Evolutionary conservation across 1,284 basidiomycete species (phyloP), one percentile per base, ranked within the genome.

Genomic region (Microstroma glucosiphilum): DNA sequence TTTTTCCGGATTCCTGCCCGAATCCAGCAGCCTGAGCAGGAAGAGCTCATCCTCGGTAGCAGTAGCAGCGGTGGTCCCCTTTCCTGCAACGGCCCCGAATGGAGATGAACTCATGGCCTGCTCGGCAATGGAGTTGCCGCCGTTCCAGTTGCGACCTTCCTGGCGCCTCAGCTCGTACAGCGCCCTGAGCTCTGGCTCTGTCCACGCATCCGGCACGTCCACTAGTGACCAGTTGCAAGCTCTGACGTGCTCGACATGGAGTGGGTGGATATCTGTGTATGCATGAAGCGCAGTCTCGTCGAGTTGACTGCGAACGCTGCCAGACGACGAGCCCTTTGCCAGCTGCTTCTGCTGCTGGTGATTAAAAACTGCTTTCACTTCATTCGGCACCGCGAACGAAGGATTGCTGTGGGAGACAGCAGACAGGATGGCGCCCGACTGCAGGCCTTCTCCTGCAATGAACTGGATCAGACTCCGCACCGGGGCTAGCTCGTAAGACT

Each of bases 401-500:
- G 15, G 15, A 12, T 48, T 48, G 43, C 43, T 48, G 17, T 26
- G 51, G 8, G 51, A 54, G 51, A 71, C 56, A 1, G 75, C 69
- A 0, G 62, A 49, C 13, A 77, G 60, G 55, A 74, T 59, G 0
- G 65, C 66, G 26, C 71, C 72, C 17, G 57, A 51, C 57, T 65
- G 25, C 12, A 65, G 19, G 1, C 61, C 56, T 3, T 30, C 54
- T 4, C 60, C 53, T 53, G n/a, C 9, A 41, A 11, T 58, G 48
- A 0, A 71, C 58, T 37, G 68, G 48, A 76, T 53, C 41, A 72
- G 63, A 1, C 62, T 61, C 23, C 73, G 71, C 0, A 77, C 60
- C 0, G 69, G 56, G 1, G 89, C 88, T 2, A 97, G 83, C 74
- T 94, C 88, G 75, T 89, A 91, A 0, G 89, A 81, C 69, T 89